Conservation (phyloP, 75 land plant species). For the Picea glauca region DNA sequence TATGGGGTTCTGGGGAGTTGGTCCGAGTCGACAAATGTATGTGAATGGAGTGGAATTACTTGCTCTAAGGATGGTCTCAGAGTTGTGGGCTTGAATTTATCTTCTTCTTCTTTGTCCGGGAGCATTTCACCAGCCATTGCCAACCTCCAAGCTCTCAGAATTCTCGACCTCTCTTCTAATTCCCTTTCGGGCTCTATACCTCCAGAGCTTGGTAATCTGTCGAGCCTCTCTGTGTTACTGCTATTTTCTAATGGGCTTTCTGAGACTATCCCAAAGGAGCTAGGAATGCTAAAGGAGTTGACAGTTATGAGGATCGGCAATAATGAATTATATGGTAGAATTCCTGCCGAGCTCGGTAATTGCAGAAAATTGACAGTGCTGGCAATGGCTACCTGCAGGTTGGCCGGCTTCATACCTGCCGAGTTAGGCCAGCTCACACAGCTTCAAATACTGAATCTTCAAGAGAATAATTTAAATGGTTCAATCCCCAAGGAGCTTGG, state of each 20-base stretch:
- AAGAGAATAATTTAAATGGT: conserved; percentile 46
- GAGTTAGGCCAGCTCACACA: conserved; percentile 46
- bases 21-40: conserved; percentile 23
- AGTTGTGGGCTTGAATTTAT: conserved; percentile 40
- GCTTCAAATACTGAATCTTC: conserved; percentile 41
- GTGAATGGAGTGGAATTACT: conserved; percentile 53
- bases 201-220: conserved; percentile 35
- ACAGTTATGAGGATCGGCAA: conserved; percentile 50
- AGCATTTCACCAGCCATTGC: conserved; percentile 32
- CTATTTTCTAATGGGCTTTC: conserved; percentile 52
- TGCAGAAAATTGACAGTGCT: conserved; percentile 25
- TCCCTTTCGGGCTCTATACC: conserved; percentile 52
- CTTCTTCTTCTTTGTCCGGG: conserved; percentile 46
- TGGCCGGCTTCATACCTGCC: conserved; percentile 43
- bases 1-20: conserved; percentile 35
- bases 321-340: conserved; percentile 44
- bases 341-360: conserved; percentile 39
- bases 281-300: conserved; percentile 40
- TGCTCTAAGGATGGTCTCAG: conserved; percentile 27
- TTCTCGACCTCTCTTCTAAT: conserved; percentile 54
- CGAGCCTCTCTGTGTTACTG: conserved; percentile 32
- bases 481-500: conserved; percentile 39
- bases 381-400: conserved; percentile 41
- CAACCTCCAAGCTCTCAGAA: conserved; percentile 24
- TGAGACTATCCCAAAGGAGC: conserved; percentile 53